These are phyloP conservation scores for Cercospora sp. DNA, from an alignment of 2,329 filamentous ascomycete species.

Conservation along the genomic window DNA sequence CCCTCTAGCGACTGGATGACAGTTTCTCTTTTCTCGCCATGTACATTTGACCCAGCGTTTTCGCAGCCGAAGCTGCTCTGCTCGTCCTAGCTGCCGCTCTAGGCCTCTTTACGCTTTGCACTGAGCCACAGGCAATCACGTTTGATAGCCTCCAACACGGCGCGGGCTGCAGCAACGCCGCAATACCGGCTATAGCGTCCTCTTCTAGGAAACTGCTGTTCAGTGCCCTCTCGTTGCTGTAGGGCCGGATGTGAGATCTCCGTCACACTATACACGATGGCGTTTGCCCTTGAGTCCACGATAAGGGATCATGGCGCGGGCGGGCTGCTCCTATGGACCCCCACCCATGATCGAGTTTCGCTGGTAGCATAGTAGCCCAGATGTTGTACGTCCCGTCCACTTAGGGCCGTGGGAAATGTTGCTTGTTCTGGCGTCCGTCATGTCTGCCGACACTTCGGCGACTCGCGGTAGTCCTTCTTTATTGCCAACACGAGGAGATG, in stretches of 20 bases:
- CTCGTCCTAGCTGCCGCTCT: slow-evolving; percentile 1
- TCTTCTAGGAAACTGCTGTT: neutral
- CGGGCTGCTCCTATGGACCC: neutral
- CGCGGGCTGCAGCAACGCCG: slow-evolving; percentile 15
- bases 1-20: slow-evolving; percentile 11
- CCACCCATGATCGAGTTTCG: slow-evolving; percentile 15
- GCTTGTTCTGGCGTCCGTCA: slow-evolving; percentile 9
- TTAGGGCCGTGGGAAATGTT: slow-evolving; percentile 20
- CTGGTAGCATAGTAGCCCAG: slow-evolving; percentile 21
- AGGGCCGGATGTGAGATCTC: slow-evolving; percentile 13
- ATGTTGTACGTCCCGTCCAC: slow-evolving; percentile 21
- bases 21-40: slow-evolving; percentile 16
- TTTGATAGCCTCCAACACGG: slow-evolving; percentile 7
- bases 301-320: slow-evolving; percentile 14
- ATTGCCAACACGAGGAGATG: slow-evolving; percentile 1
- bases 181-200: neutral
- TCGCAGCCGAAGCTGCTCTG: neutral
- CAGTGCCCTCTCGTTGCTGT: neutral
- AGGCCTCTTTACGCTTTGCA: slow-evolving; percentile 1
- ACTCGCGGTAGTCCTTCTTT: neutral
- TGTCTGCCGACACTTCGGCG: slow-evolving; percentile 27
- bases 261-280: slow-evolving; percentile 17
- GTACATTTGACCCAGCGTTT: slow-evolving; percentile 9
- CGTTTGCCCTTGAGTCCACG: slow-evolving; percentile 19
- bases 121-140: slow-evolving; percentile 5